Evolutionary conservation across 2,329 filamentous ascomycete genomes (phyloP).

Genomic region (Fusarium tricinctum): DNA sequence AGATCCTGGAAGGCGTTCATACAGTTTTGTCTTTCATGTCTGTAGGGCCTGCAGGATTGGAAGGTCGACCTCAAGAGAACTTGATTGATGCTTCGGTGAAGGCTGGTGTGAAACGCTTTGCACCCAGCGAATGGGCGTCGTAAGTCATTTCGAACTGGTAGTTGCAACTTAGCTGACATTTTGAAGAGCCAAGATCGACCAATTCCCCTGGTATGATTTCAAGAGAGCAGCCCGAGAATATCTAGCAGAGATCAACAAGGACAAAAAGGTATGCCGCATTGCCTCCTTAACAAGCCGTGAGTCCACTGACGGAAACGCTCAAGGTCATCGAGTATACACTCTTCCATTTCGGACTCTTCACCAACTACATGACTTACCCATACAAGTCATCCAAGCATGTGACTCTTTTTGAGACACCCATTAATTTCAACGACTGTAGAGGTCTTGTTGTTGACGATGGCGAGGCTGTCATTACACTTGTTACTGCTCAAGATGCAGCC

Average conservation of each 20-base stretch:
- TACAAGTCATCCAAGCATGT: constrained; percentile 62
- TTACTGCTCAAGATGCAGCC: constrained; percentile 60
- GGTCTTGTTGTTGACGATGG: constrained; percentile 59
- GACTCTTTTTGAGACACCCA: constrained; percentile 53
- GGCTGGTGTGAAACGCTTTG: constrained; percentile 71
- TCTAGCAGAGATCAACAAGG: constrained; percentile 64
- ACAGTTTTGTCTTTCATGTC: constrained; percentile 68
- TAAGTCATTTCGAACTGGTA: constrained; percentile 32
- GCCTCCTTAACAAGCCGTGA: fast-evolving
- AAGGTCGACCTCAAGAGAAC: constrained; percentile 49
- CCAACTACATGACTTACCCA: constrained; percentile 68
- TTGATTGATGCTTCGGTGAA: constrained; percentile 70
- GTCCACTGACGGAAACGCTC: fast-evolving
- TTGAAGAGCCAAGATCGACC: constrained; percentile 19
- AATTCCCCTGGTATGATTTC: constrained; percentile 35
- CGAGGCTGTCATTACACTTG: constrained; percentile 62
- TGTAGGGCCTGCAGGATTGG: constrained; percentile 49
- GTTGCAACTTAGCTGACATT: not conserved
- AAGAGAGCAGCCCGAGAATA: constrained; percentile 67
- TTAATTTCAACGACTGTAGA: constrained; percentile 59
- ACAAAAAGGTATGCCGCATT: constrained; percentile 54
- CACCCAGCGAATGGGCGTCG: constrained; percentile 71
- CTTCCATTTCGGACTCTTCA: constrained; percentile 68
- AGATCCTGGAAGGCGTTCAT: constrained; percentile 61
- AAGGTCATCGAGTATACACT: constrained; percentile 69